These are phyloP conservation scores for Bjerkandera adusta DNA, from an alignment of 1,284 basidiomycete species.

Conservation along the genomic window DNA sequence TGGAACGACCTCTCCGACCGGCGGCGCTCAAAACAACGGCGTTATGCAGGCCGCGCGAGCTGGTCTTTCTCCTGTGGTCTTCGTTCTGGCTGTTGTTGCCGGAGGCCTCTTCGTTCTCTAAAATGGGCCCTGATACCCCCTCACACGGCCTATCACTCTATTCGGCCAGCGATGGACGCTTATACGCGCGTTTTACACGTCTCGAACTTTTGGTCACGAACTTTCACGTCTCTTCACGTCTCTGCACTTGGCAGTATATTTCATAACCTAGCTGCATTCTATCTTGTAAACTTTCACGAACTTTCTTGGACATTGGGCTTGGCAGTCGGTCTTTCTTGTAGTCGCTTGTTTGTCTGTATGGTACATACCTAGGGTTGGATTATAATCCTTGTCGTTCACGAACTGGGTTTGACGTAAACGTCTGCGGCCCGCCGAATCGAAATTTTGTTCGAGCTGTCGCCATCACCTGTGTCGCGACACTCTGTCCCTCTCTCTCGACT, in stretches of 20 bases:
- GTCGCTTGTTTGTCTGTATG: too few relatives aligned
- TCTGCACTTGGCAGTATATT: not conserved
- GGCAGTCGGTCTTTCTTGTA: too few relatives aligned
- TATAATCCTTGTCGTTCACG: too few relatives aligned
- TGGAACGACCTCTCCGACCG: slow-evolving; percentile 14
- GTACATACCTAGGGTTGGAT: too few relatives aligned
- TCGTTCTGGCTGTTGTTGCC: not conserved
- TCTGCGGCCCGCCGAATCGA: too few relatives aligned
- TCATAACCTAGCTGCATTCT: not conserved
- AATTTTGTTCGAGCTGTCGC: too few relatives aligned
- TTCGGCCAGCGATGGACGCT: not conserved
- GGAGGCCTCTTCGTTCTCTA: not conserved
- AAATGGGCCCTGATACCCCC: not conserved
- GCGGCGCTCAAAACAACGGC: slow-evolving; percentile 15
- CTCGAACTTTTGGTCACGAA: not conserved
- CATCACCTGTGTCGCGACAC: too few relatives aligned
- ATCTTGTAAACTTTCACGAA: not conserved
- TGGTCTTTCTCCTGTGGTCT: not conserved
- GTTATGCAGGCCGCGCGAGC: slow-evolving; percentile 3
- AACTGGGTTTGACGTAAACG: too few relatives aligned
- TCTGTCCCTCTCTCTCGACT: too few relatives aligned
- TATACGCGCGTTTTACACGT: not conserved
- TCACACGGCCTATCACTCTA: not conserved
- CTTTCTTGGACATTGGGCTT: not conserved
- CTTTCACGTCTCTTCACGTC: not conserved